phyloP scores from a whole-genome alignment of 164 flowering plant genomes.

The Vitis amurensis region DNA sequence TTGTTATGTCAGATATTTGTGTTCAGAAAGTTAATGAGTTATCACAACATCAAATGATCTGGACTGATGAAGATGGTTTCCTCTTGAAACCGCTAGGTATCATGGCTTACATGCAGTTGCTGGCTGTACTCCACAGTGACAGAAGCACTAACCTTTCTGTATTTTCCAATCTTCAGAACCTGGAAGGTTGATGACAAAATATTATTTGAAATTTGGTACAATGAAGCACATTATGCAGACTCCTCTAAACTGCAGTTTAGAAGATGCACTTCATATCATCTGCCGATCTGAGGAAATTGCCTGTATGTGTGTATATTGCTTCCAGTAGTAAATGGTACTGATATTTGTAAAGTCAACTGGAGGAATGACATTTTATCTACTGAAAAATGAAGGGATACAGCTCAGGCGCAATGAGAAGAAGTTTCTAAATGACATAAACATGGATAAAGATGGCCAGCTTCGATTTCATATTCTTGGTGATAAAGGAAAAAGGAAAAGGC shows the following conservation, averaged over 20 bases:
- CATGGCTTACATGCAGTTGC: background rate
- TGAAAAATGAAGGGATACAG: constrained; percentile 89
- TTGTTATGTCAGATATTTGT: constrained; percentile 60
- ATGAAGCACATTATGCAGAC: constrained; percentile 88
- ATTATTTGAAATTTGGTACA: constrained; percentile 85
- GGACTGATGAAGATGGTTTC: constrained; percentile 96
- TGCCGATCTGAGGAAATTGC: constrained; percentile 85
- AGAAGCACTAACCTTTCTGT: constrained; percentile 3
- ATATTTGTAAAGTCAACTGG: constrained; percentile 10
- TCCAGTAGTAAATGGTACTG: background rate
- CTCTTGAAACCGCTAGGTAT: constrained; percentile 90
- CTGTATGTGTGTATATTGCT: constrained; percentile 48
- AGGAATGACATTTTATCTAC: constrained; percentile 19
- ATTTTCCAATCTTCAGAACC: constrained; percentile 58
- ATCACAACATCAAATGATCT: constrained; percentile 76
- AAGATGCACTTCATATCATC: constrained; percentile 74
- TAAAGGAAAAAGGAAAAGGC: constrained; percentile 83
- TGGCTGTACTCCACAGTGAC: no score
- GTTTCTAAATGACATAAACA: constrained; percentile 81
- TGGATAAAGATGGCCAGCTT: constrained; percentile 80
- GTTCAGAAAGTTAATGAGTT: constrained; percentile 83
- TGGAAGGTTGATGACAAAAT: constrained; percentile 94
- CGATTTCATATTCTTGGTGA: constrained; percentile 84
- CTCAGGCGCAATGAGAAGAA: constrained; percentile 97
- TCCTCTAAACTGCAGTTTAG: constrained; percentile 67